Base-by-base conservation (phyloP, 495 filamentous ascomycete species). In the Cercophora scortea region DNA sequence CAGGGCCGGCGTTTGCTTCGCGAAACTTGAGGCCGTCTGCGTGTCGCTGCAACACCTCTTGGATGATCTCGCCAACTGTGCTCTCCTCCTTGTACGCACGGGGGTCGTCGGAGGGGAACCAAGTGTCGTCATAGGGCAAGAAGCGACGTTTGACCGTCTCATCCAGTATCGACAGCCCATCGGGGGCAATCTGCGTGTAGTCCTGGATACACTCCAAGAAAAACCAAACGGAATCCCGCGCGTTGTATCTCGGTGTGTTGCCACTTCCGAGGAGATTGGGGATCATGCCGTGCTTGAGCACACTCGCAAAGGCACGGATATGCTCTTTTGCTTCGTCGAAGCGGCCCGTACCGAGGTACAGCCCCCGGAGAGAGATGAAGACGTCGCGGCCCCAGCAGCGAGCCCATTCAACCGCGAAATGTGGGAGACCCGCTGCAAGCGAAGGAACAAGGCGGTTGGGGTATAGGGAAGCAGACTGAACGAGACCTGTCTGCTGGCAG, bases 251-350 rank as follows among this genome's bases (percentile, higher is more conserved):
- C 3, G 94, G 94, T n/a, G 80, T 75, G 40, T 85, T 87, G 15
- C 94, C 90, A 58, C 85, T 85, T 56, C 88, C 81, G 15, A 99
- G 78, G 10, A 99, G 77, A 59, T 99, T 99, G 11, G 94, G 94
- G 49, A 97, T 89, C 94, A 97, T 96, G 42, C 94, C 94, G 64
- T 99, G 94, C 72, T 97, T 97, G 46, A 99, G 74, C 9, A 99
- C 90, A 63, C 89, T 95, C 0, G 89, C 90, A 71, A 99, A 99
- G 42, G 93, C 94, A 47, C 89, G 72, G 54, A 99, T 95, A 62
- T 97, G 94, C 67, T 96, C 89, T 56, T 80, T 88, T 13, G 92
- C 93, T 59, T 96, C 90, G 5, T 79, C 80, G 61, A 84, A 95
- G 9, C 92, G 84, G 5, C 90, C 89, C 17, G 91, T 96, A 42